Base-by-base conservation (phyloP, 176 grass and related monocot genomes). In the Ampelocalamus luodianensis region DNA sequence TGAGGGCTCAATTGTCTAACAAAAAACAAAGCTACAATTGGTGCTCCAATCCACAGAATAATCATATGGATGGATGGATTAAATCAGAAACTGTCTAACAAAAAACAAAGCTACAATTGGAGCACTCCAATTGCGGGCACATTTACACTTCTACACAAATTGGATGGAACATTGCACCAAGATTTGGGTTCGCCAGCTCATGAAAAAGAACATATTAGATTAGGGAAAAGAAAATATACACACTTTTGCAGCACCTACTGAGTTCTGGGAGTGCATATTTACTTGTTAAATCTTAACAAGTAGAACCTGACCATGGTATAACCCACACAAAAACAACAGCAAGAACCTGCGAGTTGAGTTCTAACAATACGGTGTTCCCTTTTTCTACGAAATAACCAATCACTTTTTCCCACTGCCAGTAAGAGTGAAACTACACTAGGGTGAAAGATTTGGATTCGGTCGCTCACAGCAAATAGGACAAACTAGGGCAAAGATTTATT, bases 381-480 rank as follows among this genome's bases (percentile, higher is more conserved):
- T 61, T 61, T 12, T 61, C 58, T 11, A 27, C 58, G 59, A 61
- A 61, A 61, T 26, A 26, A 27, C 59, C 23, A 3, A 13, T 10
- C 59, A 23, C 59, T 27, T 61, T 26, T 61, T 23, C n/a, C 59
- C 8, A 10, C n/a, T 60, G 10, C 56, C n/a, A 60, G 10, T n/a
- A 24, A 59, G 22, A 59, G 22, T 10, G 24, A 24, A 24, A 60
- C 56, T 12, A 60, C n/a, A 24, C 56, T 12, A 64, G 76, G 24
- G 59, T 64, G 62, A 78, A 40, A 59, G 58, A 20, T 78, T 63
- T 24, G 58, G 36, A 13, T 61, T 61, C 11, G 59, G 59, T 61
- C 59, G 59, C 59, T 61, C 59, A 61, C 59, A 61, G 11, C 59
- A 61, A 24, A 27, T 10, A 61, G 10, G 26, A 61, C 23, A 61